These are phyloP conservation scores for Maudiozyma pseudohumilis DNA, from an alignment of 805 yeast genomes.

Conservation along the genomic window DNA sequence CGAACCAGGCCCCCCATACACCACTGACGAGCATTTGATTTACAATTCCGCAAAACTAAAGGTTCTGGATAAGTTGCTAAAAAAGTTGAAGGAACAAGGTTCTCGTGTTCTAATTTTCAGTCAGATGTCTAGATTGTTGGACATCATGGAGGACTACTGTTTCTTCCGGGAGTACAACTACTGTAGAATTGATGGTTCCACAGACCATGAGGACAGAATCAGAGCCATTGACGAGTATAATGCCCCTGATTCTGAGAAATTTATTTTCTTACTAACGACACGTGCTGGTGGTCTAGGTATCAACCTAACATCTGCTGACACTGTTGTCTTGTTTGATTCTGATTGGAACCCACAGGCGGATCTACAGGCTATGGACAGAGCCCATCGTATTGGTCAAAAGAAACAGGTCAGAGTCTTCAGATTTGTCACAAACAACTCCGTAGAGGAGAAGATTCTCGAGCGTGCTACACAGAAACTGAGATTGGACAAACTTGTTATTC, in stretches of 20 bases:
- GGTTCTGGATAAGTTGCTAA: conserved; percentile 57
- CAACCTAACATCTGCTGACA: conserved; percentile 67
- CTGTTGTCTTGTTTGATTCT: conserved; percentile 65
- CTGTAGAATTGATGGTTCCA: conserved; percentile 76
- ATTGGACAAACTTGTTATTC: conserved; percentile 73
- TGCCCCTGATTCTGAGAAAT: conserved; percentile 61
- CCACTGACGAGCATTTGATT: conserved; percentile 76
- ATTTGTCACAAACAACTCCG: conserved; percentile 71
- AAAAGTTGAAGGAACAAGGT: conserved; percentile 55
- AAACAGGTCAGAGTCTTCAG: conserved; percentile 75
- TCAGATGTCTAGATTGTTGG: conserved; percentile 76
- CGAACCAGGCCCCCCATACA: conserved; percentile 82
- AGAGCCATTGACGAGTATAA: conserved; percentile 71
- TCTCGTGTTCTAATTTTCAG: conserved; percentile 71
- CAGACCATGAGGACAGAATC: conserved; percentile 70
- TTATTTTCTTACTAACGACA: conserved; percentile 64
- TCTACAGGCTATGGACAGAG: conserved; percentile 83
- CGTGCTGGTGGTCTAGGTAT: conserved; percentile 90
- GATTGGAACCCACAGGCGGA: conserved; percentile 91
- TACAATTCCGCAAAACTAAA: conserved; percentile 64
- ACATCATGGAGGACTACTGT: conserved; percentile 73
- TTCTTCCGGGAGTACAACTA: conserved; percentile 56
- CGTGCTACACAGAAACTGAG: conserved; percentile 73
- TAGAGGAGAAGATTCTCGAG: conserved; percentile 73
- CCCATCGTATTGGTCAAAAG: conserved; percentile 80